Conservation (phyloP, 495 filamentous ascomycete genomes). For the Daldinia concentrica region DNA sequence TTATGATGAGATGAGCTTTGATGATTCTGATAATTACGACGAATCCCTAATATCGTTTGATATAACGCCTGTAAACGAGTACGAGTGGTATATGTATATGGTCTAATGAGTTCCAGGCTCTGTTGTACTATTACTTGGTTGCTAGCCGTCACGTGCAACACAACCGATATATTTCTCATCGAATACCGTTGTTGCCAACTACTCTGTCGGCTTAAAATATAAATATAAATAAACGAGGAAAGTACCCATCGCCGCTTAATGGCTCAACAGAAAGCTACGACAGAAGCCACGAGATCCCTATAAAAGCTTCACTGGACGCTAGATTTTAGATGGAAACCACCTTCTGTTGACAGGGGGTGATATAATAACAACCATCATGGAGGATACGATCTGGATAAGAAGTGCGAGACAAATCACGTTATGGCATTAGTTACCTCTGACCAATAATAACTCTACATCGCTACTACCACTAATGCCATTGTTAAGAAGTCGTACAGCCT, state of each 20-base stretch:
- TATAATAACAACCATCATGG: background rate
- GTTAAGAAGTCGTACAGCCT: background rate
- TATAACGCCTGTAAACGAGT: background rate
- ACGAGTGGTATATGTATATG: background rate
- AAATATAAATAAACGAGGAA: background rate
- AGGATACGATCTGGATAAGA: background rate
- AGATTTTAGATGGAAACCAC: background rate
- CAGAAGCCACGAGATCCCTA: background rate
- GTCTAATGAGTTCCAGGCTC: background rate
- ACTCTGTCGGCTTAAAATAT: too few relatives aligned
- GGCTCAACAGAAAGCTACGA: background rate
- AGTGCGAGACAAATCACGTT: background rate
- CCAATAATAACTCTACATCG: background rate
- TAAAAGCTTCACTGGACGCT: background rate
- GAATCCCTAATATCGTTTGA: background rate
- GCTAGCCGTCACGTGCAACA: background rate
- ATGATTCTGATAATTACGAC: conserved; percentile 3
- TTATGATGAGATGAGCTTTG: conserved; percentile 24
- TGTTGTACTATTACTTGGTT: background rate
- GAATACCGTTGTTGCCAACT: too few relatives aligned
- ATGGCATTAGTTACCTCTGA: background rate
- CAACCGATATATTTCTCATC: too few relatives aligned
- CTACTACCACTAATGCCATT: background rate
- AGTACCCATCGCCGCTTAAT: background rate
- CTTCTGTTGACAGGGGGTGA: background rate